Conservation (phyloP, 352 stramenopile genomes). For the Phytophthora aleatoria region DNA sequence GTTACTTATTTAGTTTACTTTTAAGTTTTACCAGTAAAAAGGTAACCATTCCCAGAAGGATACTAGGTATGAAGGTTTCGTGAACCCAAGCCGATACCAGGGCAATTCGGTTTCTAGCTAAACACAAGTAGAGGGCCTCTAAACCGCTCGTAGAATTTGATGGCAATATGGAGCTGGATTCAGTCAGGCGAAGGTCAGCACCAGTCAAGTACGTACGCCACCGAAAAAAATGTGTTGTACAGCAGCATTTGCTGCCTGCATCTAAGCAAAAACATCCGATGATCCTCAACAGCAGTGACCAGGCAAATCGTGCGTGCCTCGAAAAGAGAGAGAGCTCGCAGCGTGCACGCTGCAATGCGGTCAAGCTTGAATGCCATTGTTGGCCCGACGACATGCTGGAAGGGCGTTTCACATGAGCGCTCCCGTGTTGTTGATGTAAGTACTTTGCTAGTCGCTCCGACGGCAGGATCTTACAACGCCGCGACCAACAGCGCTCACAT, state of each 20-base stretch:
- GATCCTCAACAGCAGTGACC: constrained; percentile 6
- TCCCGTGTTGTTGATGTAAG: constrained; percentile 3
- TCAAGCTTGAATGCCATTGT: too few species aligned
- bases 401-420: constrained; percentile 8
- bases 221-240: neutral
- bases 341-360: constrained; percentile 2
- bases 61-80: too few species aligned
- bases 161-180: constrained; percentile 18
- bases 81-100: too few species aligned
- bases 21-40: too few species aligned
- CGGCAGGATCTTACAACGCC: constrained; percentile 8
- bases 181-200: constrained; percentile 13
- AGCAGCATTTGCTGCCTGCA: too few species aligned
- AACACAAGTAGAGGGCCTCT: too few species aligned
- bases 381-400: constrained; percentile 22
- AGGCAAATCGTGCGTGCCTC: constrained; percentile 18
- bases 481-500: constrained; percentile 17
- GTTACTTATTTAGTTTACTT: too few species aligned
- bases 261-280: constrained; percentile 15
- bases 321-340: constrained; percentile 2
- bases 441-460: constrained; percentile 28
- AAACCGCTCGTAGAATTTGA: too few species aligned
- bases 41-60: too few species aligned
- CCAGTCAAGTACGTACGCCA: constrained; percentile 4
- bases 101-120: too few species aligned